Percentiles rank a stretch among this genome's conserved stretches.
Conservation (phyloP, 2,329 filamentous ascomycete genomes). For the Exophiala sp. region DNA sequence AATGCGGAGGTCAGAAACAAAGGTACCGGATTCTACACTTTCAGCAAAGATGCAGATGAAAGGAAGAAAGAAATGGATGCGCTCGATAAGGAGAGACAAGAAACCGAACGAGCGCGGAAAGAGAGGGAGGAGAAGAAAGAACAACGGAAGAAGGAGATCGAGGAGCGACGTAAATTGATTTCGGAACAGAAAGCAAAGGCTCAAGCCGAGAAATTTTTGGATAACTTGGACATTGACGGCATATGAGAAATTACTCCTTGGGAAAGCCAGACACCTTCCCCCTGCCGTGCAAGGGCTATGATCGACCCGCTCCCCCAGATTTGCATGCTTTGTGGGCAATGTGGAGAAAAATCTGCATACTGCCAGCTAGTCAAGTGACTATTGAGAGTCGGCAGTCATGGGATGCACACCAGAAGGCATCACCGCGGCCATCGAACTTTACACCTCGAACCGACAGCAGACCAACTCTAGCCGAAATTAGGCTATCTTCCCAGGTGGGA, state of each 20-base stretch:
- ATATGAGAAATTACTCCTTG: constrained; percentile 3
- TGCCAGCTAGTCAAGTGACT: too few species aligned
- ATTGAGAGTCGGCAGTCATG: too few species aligned
- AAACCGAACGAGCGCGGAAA: constrained; percentile 63
- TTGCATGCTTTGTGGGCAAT: too few species aligned
- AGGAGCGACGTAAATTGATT: constrained; percentile 51
- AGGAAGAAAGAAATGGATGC: constrained; percentile 71
- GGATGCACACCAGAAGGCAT: too few species aligned
- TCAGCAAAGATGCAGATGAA: constrained; percentile 70
- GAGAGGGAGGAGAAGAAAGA: constrained; percentile 57
- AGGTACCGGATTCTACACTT: constrained; percentile 88
- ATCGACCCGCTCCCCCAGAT: too few species aligned
- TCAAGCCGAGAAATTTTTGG: constrained; percentile 70
- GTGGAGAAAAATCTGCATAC: too few species aligned
- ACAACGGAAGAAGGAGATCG: constrained; percentile 60
- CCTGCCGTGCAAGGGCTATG: too few species aligned
- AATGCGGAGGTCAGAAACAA: constrained; percentile 78
- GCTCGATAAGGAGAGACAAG: constrained; percentile 62
- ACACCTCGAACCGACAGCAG: too few species aligned
- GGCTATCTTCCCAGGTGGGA: too few species aligned
- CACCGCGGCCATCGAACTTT: too few species aligned
- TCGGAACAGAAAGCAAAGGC: constrained; percentile 58
- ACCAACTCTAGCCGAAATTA: too few species aligned
- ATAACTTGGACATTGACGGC: constrained; percentile 38
- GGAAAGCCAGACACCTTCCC: neutral